Base-by-base conservation (phyloP, 257 asterid genomes). In the Verbascum thapsus region DNA sequence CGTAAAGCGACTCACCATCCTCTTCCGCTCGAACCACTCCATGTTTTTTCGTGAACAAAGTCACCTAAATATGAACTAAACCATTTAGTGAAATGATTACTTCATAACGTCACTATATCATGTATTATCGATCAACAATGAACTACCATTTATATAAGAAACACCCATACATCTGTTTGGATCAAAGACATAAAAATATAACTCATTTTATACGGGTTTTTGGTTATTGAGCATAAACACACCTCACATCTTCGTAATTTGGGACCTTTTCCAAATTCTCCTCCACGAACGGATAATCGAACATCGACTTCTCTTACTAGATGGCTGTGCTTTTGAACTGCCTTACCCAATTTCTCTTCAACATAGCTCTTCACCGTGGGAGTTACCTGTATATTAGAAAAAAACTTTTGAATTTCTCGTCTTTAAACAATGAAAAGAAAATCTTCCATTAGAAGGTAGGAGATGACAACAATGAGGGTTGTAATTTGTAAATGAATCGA, bases 21-120 rank as follows among this genome's bases (percentile, higher is more conserved):
- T 87, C 97, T 72, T 92, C 99, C 9, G 85, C 97, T 32, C 97
- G 89, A 58, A 92, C 65, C 48, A 89, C 99, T 34, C 99, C 97
- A 58, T 92, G 99, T 66, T 74, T 90, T 67, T 82, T 92, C 0
- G 99, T 89, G 76, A 87, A 92, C 83, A 89, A 69, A 20, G 99
- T 89, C 62, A 81, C 96, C 99, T 89, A 65, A 16, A 72, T n/a
- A 63, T 38, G 55, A n/a, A n/a, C n/a, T n/a, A n/a, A n/a, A n/a
- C n/a, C n/a, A n/a, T n/a, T n/a, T n/a, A n/a, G n/a, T n/a, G n/a
- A n/a, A n/a, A n/a, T n/a, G n/a, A n/a, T n/a, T n/a, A n/a, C n/a
- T n/a, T n/a, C n/a, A n/a, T n/a, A n/a, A n/a, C n/a, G n/a, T n/a
- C n/a, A n/a, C n/a, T n/a, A n/a, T n/a, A n/a, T n/a, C n/a, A n/a